Evolutionary conservation across 495 filamentous ascomycete species (phyloP), one percentile per base, ranked within the genome.

Genomic region (Neurospora sp.): DNA sequence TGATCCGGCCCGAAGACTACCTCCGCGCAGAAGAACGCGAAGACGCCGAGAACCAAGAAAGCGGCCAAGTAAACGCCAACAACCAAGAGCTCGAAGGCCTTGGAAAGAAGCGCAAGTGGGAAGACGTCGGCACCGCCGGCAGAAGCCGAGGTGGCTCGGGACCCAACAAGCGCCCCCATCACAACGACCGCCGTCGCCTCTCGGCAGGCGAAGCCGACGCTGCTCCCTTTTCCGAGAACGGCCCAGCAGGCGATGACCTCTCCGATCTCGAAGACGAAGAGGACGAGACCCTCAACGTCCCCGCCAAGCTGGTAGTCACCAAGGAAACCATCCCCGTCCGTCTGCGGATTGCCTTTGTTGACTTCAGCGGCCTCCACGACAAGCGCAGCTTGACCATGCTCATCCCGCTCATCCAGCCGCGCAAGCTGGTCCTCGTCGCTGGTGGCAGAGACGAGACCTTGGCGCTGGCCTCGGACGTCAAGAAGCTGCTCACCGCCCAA

Each of bases 41-140:
- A 74, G 93, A 96, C 71, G 88, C 90, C 21, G 92, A 95, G 70
- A 89, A 83, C 70, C 87, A 86, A 71, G 86, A 88, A 66, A 76
- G 84, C 72, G 83, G 84, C 42, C 82, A 88, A 76, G 54, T 17
- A 17, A 72, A 73, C 77, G 81, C 82, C 70, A 84, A 78, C 73
- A 82, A 75, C 31, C 78, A 83, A 31, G 80, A 80, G 19, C 84
- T 92, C 74, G 91, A 89, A 36, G 88, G 88, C 40, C 86, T 98
- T 42, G 96, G 96, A 31, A 94, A 95, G 84, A 99, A 99, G 81
- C 88, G 96, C 66, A 94, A 93, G 82, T 98, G 94, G 93, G 92
- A 94, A 71, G 94, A 97, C 72, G 81, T 89, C 17, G 86, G 82
- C 1, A 75, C 84, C 4, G 81, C 82, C 36, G 76, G 79, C 70